Evolutionary conservation across 108 stramenopile genomes (phyloP).

Genomic region (Aurantiochytrium sp.): DNA sequence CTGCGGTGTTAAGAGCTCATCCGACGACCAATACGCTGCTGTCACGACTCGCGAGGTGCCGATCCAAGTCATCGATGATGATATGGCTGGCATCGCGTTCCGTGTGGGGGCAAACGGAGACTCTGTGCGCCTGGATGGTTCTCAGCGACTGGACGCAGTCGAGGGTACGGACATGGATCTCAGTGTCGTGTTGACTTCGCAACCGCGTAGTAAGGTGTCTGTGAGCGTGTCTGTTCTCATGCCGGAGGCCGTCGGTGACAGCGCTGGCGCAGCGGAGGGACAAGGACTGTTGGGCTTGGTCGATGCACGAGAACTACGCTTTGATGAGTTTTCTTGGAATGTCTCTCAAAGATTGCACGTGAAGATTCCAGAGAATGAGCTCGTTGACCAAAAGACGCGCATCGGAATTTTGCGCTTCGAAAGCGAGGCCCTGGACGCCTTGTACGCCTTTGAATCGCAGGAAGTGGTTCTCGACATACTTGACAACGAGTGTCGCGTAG

Average conservation of each 20-base stretch:
- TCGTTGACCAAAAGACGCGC: background rate
- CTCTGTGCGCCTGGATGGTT: background rate
- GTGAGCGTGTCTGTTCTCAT: background rate
- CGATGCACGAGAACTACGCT: background rate
- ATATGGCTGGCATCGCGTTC: background rate
- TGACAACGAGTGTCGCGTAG: background rate
- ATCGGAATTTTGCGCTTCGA: background rate
- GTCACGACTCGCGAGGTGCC: too few relatives aligned
- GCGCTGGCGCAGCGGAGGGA: too few relatives aligned
- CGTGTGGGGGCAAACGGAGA: background rate
- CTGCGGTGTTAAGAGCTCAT: too few relatives aligned
- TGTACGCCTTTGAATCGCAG: background rate
- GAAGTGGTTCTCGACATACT: background rate
- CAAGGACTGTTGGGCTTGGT: background rate
- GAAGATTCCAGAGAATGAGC: background rate
- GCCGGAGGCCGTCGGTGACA: background rate
- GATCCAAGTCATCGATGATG: background rate
- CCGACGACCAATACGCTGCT: too few relatives aligned
- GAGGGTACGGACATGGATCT: background rate
- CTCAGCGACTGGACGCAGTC: background rate
- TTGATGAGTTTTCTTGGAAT: background rate
- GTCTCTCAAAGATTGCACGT: background rate
- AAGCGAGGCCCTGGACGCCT: background rate
- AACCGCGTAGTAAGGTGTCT: background rate
- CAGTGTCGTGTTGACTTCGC: background rate